These are phyloP conservation scores for Starmerella bacillaris DNA, from an alignment of 805 yeast genomes.

Conservation along the genomic window DNA sequence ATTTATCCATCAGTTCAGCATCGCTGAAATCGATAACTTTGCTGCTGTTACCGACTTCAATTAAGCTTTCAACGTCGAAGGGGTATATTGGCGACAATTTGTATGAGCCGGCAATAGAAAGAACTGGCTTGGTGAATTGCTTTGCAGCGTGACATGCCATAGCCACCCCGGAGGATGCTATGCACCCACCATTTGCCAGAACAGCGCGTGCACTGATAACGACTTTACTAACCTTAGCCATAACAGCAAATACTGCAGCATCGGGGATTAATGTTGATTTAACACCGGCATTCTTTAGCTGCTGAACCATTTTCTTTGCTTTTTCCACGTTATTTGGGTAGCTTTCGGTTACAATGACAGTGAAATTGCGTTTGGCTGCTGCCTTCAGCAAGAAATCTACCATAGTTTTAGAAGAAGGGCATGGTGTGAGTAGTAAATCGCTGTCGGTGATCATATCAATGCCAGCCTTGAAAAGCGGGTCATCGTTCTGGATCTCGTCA, in stretches of 20 bases:
- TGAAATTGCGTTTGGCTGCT: slow-evolving; percentile 72
- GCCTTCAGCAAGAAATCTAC: slow-evolving; percentile 73
- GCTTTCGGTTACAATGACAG: slow-evolving; percentile 73
- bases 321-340: slow-evolving; percentile 71
- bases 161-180: slow-evolving; percentile 77
- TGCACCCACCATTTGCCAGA: slow-evolving; percentile 90
- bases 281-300: slow-evolving; percentile 65
- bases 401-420: slow-evolving; percentile 82
- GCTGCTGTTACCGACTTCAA: slow-evolving; percentile 89
- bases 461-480: slow-evolving; percentile 77
- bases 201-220: slow-evolving; percentile 83
- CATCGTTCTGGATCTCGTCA: slow-evolving; percentile 81
- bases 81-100: slow-evolving; percentile 88
- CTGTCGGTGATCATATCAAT: slow-evolving; percentile 88
- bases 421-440: slow-evolving; percentile 55
- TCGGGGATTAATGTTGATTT: slow-evolving; percentile 88
- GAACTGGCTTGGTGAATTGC: slow-evolving; percentile 88
- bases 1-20: slow-evolving; percentile 46
- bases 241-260: slow-evolving; percentile 78
- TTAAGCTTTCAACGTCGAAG: slow-evolving; percentile 60
- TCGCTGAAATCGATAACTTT: slow-evolving; percentile 65
- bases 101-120: slow-evolving; percentile 85
- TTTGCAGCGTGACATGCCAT: slow-evolving; percentile 91
- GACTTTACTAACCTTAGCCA: slow-evolving; percentile 95
- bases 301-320: slow-evolving; percentile 65